These are phyloP conservation scores for Lipomyces kockii DNA, from an alignment of 805 yeast genomes.

Conservation along the genomic window DNA sequence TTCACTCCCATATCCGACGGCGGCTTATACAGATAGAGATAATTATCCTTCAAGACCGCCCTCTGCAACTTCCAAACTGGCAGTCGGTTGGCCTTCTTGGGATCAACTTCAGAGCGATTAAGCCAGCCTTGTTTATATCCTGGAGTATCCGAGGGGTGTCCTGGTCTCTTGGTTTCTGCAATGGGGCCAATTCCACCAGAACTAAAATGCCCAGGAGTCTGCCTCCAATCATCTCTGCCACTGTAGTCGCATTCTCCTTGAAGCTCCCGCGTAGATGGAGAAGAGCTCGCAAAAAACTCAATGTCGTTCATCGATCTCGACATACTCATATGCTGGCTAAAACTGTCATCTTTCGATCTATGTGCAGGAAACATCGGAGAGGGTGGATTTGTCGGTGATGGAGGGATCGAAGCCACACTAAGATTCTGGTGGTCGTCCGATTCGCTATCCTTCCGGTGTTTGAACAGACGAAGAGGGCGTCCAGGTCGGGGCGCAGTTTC, in stretches of 20 bases:
- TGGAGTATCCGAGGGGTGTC: neutral
- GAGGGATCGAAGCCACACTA: constrained; percentile 2
- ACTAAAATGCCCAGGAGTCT: neutral
- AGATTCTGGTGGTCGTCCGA: neutral
- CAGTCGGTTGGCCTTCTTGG: neutral
- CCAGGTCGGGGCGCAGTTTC: neutral
- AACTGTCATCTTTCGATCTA: constrained; percentile 4
- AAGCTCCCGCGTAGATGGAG: constrained; percentile 1
- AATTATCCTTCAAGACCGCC: constrained; percentile 73
- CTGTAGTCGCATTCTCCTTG: neutral
- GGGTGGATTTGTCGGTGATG: constrained; percentile 8
- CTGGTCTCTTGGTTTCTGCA: neutral
- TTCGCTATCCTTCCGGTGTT: constrained; percentile 25
- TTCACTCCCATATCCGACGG: constrained; percentile 55
- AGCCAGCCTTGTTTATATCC: constrained; percentile 60
- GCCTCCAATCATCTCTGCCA: neutral
- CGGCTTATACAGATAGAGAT: constrained; percentile 63
- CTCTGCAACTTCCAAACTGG: constrained; percentile 54
- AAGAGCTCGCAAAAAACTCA: neutral
- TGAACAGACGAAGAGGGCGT: constrained; percentile 24
- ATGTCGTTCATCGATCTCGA: constrained; percentile 19
- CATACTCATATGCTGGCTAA: neutral
- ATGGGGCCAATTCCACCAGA: constrained; percentile 4
- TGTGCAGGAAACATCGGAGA: constrained; percentile 3
- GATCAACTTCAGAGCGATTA: constrained; percentile 47